phyloP scores from a whole-genome alignment of 495 filamentous ascomycete genomes.

The Aspergillus diversus region DNA sequence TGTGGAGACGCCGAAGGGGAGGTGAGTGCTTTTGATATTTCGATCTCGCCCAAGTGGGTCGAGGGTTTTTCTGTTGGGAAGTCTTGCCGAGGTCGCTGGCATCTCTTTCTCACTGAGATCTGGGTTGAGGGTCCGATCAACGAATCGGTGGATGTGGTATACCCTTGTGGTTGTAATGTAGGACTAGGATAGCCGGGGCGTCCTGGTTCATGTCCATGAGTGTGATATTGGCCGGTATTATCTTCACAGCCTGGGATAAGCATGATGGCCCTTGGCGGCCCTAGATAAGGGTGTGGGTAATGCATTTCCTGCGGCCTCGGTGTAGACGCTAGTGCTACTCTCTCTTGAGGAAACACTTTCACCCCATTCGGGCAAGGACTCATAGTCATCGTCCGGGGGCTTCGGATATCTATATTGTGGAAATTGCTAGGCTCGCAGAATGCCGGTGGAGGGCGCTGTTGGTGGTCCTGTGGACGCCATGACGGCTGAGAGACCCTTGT shows the following conservation, averaged over 20 bases:
- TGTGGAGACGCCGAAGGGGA: conserved; percentile 31
- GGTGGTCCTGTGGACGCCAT: conserved; percentile 16
- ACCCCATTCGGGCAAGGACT: conserved; percentile 19
- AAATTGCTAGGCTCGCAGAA: conserved; percentile 11
- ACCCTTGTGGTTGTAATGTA: conserved; percentile 13
- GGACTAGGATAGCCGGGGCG: conserved; percentile 5
- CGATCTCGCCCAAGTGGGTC: conserved; percentile 39
- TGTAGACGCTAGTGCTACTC: background rate
- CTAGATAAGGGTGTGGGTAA: background rate
- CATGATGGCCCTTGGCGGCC: background rate
- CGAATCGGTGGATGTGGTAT: conserved; percentile 29
- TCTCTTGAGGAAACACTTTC: conserved; percentile 7
- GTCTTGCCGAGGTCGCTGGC: conserved; percentile 24
- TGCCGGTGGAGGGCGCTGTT: conserved; percentile 11
- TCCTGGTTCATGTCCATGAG: conserved; percentile 4
- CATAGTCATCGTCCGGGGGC: conserved; percentile 9
- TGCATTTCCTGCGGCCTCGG: conserved; percentile 12
- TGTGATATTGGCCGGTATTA: conserved; percentile 2
- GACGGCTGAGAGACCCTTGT: conserved; percentile 9
- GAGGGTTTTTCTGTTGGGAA: conserved; percentile 25
- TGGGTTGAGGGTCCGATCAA: conserved; percentile 22
- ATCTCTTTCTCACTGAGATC: conserved; percentile 34
- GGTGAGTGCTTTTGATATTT: conserved; percentile 37
- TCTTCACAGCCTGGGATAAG: conserved; percentile 11
- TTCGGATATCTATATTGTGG: conserved; percentile 15